Conservation (phyloP, 768 basidiomycete species). For the Lentinula detonsa region DNA sequence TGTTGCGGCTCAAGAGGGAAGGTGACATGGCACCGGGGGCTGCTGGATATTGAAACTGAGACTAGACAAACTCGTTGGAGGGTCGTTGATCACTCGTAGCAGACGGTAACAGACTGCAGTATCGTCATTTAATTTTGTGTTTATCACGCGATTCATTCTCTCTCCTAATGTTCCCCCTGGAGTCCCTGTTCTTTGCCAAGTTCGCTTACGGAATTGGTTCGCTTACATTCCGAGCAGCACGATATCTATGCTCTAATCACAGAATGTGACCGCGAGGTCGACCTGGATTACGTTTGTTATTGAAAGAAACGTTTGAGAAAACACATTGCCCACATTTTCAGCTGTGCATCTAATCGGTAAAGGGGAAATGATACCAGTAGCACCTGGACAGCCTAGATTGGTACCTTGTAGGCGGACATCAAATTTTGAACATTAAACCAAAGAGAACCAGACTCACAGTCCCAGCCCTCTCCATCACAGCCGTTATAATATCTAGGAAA, state of each 20-base stretch:
- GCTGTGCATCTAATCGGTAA: conserved; percentile 27
- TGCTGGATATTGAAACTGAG: conserved; percentile 68
- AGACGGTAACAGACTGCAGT: background rate
- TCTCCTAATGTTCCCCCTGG: no score
- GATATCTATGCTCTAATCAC: background rate
- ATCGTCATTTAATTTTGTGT: background rate
- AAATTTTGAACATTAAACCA: background rate
- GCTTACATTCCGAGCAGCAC: no score
- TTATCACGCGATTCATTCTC: no score
- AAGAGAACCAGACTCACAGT: conserved; percentile 15
- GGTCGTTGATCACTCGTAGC: no score
- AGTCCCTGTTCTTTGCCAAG: no score
- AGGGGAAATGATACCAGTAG: conserved; percentile 17
- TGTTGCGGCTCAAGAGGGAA: conserved; percentile 84
- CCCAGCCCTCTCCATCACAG: conserved; percentile 20
- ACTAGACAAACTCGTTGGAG: background rate
- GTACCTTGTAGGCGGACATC: conserved; percentile 16
- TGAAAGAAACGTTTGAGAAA: background rate
- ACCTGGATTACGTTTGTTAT: background rate
- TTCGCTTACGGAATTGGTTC: no score
- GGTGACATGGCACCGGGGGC: conserved; percentile 91
- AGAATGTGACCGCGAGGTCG: background rate
- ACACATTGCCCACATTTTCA: conserved; percentile 17
- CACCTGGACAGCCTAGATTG: conserved; percentile 21
- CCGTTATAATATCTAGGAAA: conserved; percentile 20